These are phyloP conservation scores for Huntiella abstrusa DNA, from an alignment of 2,329 filamentous ascomycete species.

Conservation along the genomic window DNA sequence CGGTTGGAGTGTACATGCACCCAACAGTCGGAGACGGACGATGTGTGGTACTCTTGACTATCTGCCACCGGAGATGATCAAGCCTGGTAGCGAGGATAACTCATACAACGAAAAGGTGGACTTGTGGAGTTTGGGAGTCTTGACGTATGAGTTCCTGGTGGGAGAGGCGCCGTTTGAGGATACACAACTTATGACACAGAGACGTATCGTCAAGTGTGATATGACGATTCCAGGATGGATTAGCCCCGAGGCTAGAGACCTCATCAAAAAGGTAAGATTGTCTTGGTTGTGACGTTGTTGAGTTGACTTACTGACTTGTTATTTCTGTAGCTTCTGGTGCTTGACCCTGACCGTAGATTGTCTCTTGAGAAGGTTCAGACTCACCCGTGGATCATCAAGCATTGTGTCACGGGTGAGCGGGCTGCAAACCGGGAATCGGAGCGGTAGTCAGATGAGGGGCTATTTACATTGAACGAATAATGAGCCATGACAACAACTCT, in stretches of 20 bases:
- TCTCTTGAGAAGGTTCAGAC: constrained; percentile 71
- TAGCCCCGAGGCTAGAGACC: constrained; percentile 71
- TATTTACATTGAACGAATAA: no score
- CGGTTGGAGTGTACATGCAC: constrained; percentile 94
- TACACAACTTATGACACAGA: constrained; percentile 81
- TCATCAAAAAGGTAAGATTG: constrained; percentile 65
- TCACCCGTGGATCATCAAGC: constrained; percentile 94
- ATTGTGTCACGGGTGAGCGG: constrained; percentile 54
- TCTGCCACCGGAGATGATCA: constrained; percentile 94
- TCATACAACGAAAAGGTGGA: constrained; percentile 93
- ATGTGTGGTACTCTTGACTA: constrained; percentile 98
- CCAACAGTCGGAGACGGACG: constrained; percentile 80
- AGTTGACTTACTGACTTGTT: constrained; percentile 4
- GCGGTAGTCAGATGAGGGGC: neutral
- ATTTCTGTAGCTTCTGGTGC: constrained; percentile 49
- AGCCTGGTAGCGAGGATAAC: constrained; percentile 60
- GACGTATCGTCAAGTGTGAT: constrained; percentile 71
- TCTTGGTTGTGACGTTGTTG: neutral
- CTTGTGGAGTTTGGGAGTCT: constrained; percentile 82
- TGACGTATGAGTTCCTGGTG: constrained; percentile 91
- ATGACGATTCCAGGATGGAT: constrained; percentile 88
- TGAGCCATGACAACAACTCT: no score
- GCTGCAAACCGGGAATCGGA: constrained; percentile 27
- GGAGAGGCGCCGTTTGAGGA: constrained; percentile 96
- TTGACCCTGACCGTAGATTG: constrained; percentile 87